phyloP scores from a whole-genome alignment of 495 filamentous ascomycete species.

The Copromyces sp. region DNA sequence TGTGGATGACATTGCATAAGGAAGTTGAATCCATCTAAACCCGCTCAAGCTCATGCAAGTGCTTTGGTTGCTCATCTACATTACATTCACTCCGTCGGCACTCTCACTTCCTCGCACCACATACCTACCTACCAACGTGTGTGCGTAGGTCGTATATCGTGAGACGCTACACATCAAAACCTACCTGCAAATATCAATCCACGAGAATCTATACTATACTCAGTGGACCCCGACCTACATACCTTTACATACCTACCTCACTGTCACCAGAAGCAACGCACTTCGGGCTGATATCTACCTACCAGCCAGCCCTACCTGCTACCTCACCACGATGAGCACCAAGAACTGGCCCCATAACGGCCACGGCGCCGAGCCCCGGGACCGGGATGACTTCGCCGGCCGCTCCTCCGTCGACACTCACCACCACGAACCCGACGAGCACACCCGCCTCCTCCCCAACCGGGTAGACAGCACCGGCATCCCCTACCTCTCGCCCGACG shows the following conservation, averaged over 20 bases:
- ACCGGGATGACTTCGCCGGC: slow-evolving; percentile 3
- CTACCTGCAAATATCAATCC: background rate
- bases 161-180: background rate
- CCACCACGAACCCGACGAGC: slow-evolving; percentile 50
- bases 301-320: background rate
- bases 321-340: background rate
- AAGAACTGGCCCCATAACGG: slow-evolving; percentile 14
- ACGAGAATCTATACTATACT: background rate
- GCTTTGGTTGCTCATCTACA: background rate
- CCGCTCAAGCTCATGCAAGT: background rate
- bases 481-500: slow-evolving; percentile 78
- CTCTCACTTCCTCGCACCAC: background rate
- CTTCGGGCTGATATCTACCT: background rate
- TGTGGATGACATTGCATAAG: background rate
- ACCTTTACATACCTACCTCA: background rate
- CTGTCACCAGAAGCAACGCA: background rate
- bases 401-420: background rate
- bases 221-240: background rate
- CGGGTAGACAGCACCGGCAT: slow-evolving; percentile 35
- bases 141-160: background rate
- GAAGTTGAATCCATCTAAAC: background rate
- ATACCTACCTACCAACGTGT: background rate
- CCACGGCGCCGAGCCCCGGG: slow-evolving; percentile 28
- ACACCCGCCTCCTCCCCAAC: slow-evolving; percentile 61
- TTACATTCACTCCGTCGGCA: background rate